Conservation (phyloP, 176 grass and related monocot genomes). For the Triticum turgidum region DNA sequence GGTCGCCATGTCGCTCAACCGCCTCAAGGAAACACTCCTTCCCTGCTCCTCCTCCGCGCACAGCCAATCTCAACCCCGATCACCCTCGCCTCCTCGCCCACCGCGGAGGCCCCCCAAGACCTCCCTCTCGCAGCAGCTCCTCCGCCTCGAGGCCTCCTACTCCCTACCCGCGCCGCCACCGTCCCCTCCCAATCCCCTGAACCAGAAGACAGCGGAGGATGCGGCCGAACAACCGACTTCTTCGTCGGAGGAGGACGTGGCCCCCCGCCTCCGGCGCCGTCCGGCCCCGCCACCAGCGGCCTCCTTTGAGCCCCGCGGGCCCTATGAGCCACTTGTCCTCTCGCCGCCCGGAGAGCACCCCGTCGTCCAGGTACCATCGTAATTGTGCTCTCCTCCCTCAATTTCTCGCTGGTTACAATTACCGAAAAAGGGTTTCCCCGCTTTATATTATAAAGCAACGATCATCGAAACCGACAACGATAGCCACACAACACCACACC, state of each 20-base stretch:
- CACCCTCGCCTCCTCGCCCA: conserved; percentile 15
- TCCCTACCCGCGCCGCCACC: conserved; percentile 1
- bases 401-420: not conserved
- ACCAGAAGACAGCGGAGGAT: not conserved
- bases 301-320: conserved; percentile 45
- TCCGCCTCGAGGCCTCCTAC: conserved; percentile 52
- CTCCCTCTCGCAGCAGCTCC: conserved; percentile 73
- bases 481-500: too few species aligned
- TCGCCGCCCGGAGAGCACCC: conserved; percentile 56
- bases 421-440: too few species aligned
- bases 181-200: conserved; percentile 5
- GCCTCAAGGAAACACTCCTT: conserved; percentile 66
- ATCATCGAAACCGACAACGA: too few species aligned
- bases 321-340: conserved; percentile 75
- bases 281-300: conserved; percentile 32
- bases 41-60: not conserved
- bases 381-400: not conserved
- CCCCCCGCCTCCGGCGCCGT: conserved; percentile 1
- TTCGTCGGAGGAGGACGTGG: conserved; percentile 27
- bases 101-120: conserved; percentile 65
- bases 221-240: not conserved
- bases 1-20: conserved; percentile 63
- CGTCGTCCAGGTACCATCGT: conserved; percentile 58
- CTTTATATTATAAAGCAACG: too few species aligned
- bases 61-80: conserved; percentile 12